These are phyloP conservation scores for Cyclostephanos tholiformis DNA, from an alignment of 108 stramenopile species.

Conservation along the genomic window DNA sequence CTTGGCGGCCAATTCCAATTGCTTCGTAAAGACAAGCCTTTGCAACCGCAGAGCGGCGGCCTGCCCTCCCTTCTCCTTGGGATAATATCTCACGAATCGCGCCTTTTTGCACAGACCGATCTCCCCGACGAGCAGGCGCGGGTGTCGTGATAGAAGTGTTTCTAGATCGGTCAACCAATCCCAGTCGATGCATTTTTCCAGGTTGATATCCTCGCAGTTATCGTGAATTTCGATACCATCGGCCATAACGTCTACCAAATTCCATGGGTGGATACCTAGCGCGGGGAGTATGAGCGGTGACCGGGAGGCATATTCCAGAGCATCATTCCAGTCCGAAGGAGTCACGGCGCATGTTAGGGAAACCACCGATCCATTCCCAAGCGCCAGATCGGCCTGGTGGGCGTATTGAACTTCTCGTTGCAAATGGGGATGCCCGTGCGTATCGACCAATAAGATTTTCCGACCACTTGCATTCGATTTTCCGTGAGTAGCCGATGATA, in stretches of 20 bases:
- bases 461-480: neutral
- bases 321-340: slow-evolving; percentile 65
- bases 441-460: slow-evolving; percentile 62
- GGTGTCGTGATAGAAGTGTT: slow-evolving; percentile 58
- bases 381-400: neutral
- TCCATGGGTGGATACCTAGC: slow-evolving; percentile 86
- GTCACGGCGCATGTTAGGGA: slow-evolving; percentile 72
- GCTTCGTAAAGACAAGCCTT: slow-evolving; percentile 66
- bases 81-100: slow-evolving; percentile 64
- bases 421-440: slow-evolving; percentile 82
- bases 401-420: slow-evolving; percentile 58
- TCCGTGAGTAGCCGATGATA: slow-evolving; percentile 5
- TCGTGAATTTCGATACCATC: slow-evolving; percentile 26
- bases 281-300: slow-evolving; percentile 54
- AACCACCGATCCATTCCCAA: slow-evolving; percentile 19
- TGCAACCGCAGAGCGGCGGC: slow-evolving; percentile 64
- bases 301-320: slow-evolving; percentile 61
- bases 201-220: neutral
- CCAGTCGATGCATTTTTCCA: slow-evolving; percentile 36
- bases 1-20: slow-evolving; percentile 71
- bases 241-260: slow-evolving; percentile 51
- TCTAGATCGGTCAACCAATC: slow-evolving; percentile 71
- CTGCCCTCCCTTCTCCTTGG: slow-evolving; percentile 59
- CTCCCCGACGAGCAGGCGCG: slow-evolving; percentile 72
- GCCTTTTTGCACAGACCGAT: slow-evolving; percentile 87